These are phyloP conservation scores for Chaetoceros muelleri DNA, from an alignment of 108 stramenopile genomes.

Conservation along the genomic window DNA sequence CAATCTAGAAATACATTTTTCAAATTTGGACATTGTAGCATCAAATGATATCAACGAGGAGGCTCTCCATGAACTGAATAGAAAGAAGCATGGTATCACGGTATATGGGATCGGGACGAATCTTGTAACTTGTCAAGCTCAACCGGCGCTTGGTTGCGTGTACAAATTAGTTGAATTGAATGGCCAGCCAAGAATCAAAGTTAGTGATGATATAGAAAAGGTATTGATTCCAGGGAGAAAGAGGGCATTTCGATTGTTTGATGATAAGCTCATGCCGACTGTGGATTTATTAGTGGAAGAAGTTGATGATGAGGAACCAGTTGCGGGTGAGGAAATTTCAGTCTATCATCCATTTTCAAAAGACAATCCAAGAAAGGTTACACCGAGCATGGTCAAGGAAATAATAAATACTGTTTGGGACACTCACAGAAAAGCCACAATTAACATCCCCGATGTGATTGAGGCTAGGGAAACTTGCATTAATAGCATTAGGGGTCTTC, in stretches of 20 bases:
- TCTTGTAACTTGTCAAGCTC: constrained; percentile 97
- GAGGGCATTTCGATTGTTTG: constrained; percentile 81
- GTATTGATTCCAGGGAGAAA: constrained; percentile 80
- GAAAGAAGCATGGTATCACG: constrained; percentile 87
- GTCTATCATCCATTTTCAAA: constrained; percentile 90
- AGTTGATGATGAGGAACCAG: constrained; percentile 45
- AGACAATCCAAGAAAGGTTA: constrained; percentile 72
- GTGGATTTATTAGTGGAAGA: constrained; percentile 71
- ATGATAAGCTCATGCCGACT: constrained; percentile 56
- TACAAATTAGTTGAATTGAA: constrained; percentile 89
- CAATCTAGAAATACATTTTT: constrained; percentile 43
- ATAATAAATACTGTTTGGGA: constrained; percentile 31
- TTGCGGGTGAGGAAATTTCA: constrained; percentile 46
- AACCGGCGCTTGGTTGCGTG: constrained; percentile 98
- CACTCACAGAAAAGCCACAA: constrained; percentile 10
- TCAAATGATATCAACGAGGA: constrained; percentile 97
- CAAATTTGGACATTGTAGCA: constrained; percentile 80
- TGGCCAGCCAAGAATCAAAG: constrained; percentile 86
- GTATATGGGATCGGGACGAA: constrained; percentile 96
- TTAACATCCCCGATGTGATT: constrained; percentile 35
- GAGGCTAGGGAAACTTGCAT: constrained; percentile 27
- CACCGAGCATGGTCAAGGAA: constrained; percentile 53
- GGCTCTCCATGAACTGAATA: constrained; percentile 48
- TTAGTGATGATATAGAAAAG: constrained; percentile 85
- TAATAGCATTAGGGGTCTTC: constrained; percentile 8